Percentiles rank a stretch among this genome's conserved stretches.
These are phyloP conservation scores for Rubia peregrina DNA, from an alignment of 305 asterid genomes.

Conservation along the genomic window DNA sequence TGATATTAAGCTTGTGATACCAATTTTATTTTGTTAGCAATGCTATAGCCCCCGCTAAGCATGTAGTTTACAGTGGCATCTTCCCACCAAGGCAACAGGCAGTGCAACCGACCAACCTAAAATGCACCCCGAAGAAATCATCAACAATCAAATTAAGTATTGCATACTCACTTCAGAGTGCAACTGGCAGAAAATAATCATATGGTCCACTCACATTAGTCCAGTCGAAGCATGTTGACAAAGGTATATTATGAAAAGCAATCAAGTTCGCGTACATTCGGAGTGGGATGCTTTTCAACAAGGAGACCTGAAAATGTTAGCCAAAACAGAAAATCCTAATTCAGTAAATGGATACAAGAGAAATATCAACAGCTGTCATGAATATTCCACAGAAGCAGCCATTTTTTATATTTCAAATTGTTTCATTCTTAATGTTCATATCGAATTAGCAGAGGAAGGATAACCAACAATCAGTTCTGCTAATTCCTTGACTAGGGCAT, in stretches of 20 bases:
- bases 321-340: not conserved
- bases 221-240: slow-evolving; percentile 51
- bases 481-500: not conserved
- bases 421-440: not conserved
- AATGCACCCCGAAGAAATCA: slow-evolving; percentile 9
- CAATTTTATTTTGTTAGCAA: slow-evolving; percentile 46
- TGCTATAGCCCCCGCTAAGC: slow-evolving; percentile 81
- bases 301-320: slow-evolving; percentile 43
- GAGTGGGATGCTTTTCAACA: slow-evolving; percentile 65
- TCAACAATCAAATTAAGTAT: not conserved
- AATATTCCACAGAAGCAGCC: not conserved
- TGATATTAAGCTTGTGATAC: slow-evolving; percentile 18
- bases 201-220: slow-evolving; percentile 45
- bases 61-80: slow-evolving; percentile 67
- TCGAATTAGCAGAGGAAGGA: no score
- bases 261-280: slow-evolving; percentile 51
- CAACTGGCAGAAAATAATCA: slow-evolving; percentile 1
- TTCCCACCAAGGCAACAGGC: slow-evolving; percentile 94
- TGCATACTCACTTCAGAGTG: not conserved
- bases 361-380: not conserved
- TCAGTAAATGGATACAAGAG: not conserved
- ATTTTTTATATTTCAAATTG: not conserved
- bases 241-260: slow-evolving; percentile 47
- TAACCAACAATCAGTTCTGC: not conserved
- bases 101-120: slow-evolving; percentile 80